Conservation (phyloP, 768 basidiomycete genomes). For the Calocybe gangraenosa region DNA sequence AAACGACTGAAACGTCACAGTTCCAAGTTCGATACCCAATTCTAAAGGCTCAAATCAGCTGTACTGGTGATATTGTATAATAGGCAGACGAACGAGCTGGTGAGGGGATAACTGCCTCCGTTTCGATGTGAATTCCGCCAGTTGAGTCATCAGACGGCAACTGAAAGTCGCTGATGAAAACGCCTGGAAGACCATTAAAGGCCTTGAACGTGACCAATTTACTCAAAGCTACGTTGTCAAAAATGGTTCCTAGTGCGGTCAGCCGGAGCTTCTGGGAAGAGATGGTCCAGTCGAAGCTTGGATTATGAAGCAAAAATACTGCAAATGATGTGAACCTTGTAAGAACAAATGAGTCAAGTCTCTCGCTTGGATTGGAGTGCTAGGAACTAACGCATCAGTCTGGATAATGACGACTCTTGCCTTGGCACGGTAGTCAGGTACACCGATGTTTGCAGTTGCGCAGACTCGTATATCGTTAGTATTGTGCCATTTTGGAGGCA, state of each 20-base stretch:
- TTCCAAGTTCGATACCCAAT: slow-evolving; percentile 66
- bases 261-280: slow-evolving; percentile 61
- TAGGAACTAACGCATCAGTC: slow-evolving; percentile 33
- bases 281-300: slow-evolving; percentile 66
- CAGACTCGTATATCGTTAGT: slow-evolving; percentile 41
- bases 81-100: slow-evolving; percentile 47
- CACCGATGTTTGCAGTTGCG: slow-evolving; percentile 60
- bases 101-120: slow-evolving; percentile 63
- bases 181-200: slow-evolving; percentile 67
- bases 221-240: slow-evolving; percentile 57
- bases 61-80: neutral
- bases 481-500: too few relatives aligned
- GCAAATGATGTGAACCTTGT: slow-evolving; percentile 62
- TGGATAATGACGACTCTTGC: slow-evolving; percentile 57
- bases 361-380: neutral
- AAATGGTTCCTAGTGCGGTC: slow-evolving; percentile 63
- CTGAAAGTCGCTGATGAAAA: slow-evolving; percentile 68
- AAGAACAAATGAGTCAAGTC: slow-evolving; percentile 1
- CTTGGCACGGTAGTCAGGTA: slow-evolving; percentile 54
- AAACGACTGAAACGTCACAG: slow-evolving; percentile 57
- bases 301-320: slow-evolving; percentile 59
- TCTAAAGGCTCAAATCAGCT: slow-evolving; percentile 33
- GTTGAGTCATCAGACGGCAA: slow-evolving; percentile 63
- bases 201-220: slow-evolving; percentile 65
- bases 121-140: slow-evolving; percentile 69